Percentiles rank a stretch among this genome's conserved stretches.
These are phyloP conservation scores for Fusarium camptoceras DNA, from an alignment of 2,329 filamentous ascomycete genomes.

Conservation along the genomic window DNA sequence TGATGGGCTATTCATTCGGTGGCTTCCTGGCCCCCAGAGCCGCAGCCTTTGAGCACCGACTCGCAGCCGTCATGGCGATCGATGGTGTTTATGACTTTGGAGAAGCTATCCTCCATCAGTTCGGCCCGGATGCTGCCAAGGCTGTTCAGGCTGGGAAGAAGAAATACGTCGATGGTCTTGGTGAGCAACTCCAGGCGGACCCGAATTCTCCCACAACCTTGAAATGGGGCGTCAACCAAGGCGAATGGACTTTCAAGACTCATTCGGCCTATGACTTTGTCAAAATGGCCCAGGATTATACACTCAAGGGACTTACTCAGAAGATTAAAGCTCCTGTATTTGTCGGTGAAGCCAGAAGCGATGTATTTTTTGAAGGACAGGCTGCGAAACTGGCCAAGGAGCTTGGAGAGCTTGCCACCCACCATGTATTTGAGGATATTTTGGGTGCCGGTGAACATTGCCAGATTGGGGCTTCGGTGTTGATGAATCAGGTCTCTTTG, in stretches of 20 bases:
- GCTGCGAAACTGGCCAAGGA: slow-evolving; percentile 5
- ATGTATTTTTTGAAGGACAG: slow-evolving; percentile 22
- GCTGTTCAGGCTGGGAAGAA: background rate
- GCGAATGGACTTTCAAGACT: slow-evolving; percentile 23
- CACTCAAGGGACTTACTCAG: slow-evolving; percentile 22
- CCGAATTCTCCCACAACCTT: background rate
- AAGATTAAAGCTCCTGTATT: slow-evolving; percentile 43
- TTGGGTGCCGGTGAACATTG: slow-evolving; percentile 9
- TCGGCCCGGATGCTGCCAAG: background rate
- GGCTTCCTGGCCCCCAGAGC: slow-evolving; percentile 56
- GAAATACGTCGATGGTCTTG: background rate
- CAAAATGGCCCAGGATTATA: slow-evolving; percentile 15
- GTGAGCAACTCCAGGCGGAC: background rate
- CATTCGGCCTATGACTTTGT: slow-evolving; percentile 4
- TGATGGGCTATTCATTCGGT: slow-evolving; percentile 57
- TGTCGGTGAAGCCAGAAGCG: slow-evolving; percentile 20
- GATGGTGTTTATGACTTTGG: slow-evolving; percentile 15
- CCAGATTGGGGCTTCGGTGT: slow-evolving; percentile 7
- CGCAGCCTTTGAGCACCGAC: slow-evolving; percentile 57
- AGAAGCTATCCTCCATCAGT: background rate
- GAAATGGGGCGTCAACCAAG: slow-evolving; percentile 13
- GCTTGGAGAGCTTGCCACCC: background rate
- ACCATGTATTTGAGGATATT: slow-evolving; percentile 6
- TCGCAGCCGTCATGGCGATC: slow-evolving; percentile 49
- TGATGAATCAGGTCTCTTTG: slow-evolving; percentile 23